phyloP scores from a whole-genome alignment of 345 rosid genomes.

The Reutealis trisperma region DNA sequence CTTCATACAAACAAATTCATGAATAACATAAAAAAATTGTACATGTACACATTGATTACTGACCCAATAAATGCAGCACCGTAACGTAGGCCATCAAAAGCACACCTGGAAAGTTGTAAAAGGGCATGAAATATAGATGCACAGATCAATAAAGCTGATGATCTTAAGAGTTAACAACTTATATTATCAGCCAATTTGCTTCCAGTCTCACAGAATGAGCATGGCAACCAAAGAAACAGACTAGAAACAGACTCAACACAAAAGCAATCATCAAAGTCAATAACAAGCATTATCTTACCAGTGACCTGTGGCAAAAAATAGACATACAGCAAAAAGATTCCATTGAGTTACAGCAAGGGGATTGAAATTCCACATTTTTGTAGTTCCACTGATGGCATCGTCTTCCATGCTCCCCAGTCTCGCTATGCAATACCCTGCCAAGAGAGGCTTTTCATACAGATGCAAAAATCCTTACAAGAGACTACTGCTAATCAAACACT shows the following conservation, averaged over 20 bases:
- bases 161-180: neutral
- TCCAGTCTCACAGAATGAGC: neutral
- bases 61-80: constrained; percentile 97
- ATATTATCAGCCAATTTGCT: neutral
- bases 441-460: neutral
- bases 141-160: neutral
- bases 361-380: constrained; percentile 33
- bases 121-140: constrained; percentile 2
- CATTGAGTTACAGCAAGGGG: constrained; percentile 74
- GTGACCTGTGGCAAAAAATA: constrained; percentile 91
- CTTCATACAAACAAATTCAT: neutral
- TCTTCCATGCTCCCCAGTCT: constrained; percentile 58
- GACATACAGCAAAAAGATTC: constrained; percentile 75
- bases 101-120: constrained; percentile 58
- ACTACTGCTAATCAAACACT: constrained; percentile 1
- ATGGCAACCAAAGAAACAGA: neutral
- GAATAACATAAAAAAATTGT: constrained; percentile 1
- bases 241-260: neutral
- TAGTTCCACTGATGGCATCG: constrained; percentile 27
- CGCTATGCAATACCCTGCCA: constrained; percentile 77
- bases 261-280: neutral
- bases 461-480: constrained; percentile 7
- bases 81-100: constrained; percentile 94
- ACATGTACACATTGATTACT: constrained; percentile 19
- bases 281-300: constrained; percentile 45